phyloP scores from a whole-genome alignment of 2,329 filamentous ascomycete species.

The Lasiodiplodia gonubiensis region DNA sequence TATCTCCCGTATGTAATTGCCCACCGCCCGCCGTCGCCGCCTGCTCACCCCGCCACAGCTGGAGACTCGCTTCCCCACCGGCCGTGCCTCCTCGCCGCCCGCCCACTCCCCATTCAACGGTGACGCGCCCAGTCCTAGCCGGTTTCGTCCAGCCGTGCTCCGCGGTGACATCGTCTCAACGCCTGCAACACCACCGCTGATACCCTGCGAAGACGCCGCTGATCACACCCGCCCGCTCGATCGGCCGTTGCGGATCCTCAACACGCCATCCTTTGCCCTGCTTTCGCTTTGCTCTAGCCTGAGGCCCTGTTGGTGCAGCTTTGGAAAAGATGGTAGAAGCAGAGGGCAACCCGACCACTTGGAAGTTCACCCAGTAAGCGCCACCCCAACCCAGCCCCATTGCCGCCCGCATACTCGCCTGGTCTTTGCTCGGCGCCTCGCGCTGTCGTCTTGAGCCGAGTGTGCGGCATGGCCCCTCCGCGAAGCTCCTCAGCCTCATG shows the following conservation, averaged over 20 bases:
- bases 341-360: conserved; percentile 92
- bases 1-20: conserved; percentile 28
- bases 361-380: conserved; percentile 99
- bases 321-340: conserved; percentile 86
- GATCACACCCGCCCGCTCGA: conserved; percentile 18
- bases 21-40: conserved; percentile 12
- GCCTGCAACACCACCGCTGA: conserved; percentile 27
- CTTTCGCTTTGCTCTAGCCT: conserved; percentile 16
- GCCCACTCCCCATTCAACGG: conserved; percentile 26
- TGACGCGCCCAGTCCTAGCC: conserved; percentile 29
- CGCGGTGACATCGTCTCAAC: conserved; percentile 28
- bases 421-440: neutral
- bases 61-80: conserved; percentile 24
- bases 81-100: conserved; percentile 22
- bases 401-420: neutral
- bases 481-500: conserved; percentile 3
- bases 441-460: neutral
- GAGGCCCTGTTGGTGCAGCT: conserved; percentile 30
- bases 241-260: conserved; percentile 13
- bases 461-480: neutral
- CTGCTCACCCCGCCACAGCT: conserved; percentile 25
- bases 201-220: conserved; percentile 25
- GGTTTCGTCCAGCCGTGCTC: conserved; percentile 29
- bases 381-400: neutral
- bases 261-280: conserved; percentile 5